Base-by-base conservation (phyloP, 208 protist species). In the Novymonas esmeraldas region DNA sequence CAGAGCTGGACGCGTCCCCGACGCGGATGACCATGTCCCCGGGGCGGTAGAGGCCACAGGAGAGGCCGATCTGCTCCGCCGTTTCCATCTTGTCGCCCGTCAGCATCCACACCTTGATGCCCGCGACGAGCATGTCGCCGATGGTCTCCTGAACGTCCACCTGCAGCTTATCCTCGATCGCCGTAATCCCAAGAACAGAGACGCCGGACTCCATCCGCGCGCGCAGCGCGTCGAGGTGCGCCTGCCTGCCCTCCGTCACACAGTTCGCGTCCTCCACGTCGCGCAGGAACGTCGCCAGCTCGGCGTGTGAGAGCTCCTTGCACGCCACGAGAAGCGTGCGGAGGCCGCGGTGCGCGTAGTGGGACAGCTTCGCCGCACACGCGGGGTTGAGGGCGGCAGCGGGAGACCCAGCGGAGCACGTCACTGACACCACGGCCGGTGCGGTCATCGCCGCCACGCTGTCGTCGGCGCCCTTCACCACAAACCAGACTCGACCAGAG, bases 1-100 rank as follows among this genome's bases (percentile, higher is more conserved):
- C 26, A 45, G 9, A 26, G 36, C 0, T 44, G 36, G 42, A 4
- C 6, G 42, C 18, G 44, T 49, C 57, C 50, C 46, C 70, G 45
- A 95, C 67, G 45, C 80, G 73, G 31, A 93, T 64, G 42, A 95
- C 54, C 28, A 52, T 55, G 70, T 93, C 76, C 26, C 58, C 54
- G n/a, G 68, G 28, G 22, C 64, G 50, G 75, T 90, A 93, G 11
- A 95, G 73, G 14, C 68, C 74, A 57, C 85, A 93, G 0, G 87
- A 80, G 44, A 92, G 73, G 20, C 82, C 97, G 76, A 99, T 98
- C 71, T 99, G 96, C 70, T 98, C 92, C 6, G 98, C 98, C 16
- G 98, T 99, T 71, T 99, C 94, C 51, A 95, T 64, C 81, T 99
- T 99, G 82, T 99, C 98, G 33, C 98, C 98, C 24, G 98, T 99